Evolutionary conservation across 768 basidiomycete species (phyloP), one percentile per base, ranked within the genome.

Genomic region (Inosperma sp.): DNA sequence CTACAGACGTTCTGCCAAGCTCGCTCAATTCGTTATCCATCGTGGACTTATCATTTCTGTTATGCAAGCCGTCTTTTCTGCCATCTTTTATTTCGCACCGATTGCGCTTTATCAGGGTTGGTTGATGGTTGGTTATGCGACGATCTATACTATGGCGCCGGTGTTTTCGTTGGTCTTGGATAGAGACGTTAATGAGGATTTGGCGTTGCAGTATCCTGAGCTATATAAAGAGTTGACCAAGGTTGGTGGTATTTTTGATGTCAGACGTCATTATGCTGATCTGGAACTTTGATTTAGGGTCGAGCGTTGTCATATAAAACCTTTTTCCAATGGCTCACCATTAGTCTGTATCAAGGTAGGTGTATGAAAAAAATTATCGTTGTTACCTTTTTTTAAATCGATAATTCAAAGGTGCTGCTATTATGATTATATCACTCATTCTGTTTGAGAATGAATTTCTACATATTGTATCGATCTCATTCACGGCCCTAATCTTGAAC

Each of bases 1-100:
- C 7, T 99, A 99, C 69, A 91, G 96, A 43, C 93, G 96, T 56
- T 93, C 91, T 0, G 94, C 96, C 27, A 99, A 98, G 66, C 78
- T 99, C 22, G 93, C 95, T 0, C 96, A 98, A 67, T 99, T 99
- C 60, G 94, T 99, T 57, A 98, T 98, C 57, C 96, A 98, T 63
- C 86, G 94, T 53, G 94, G 94, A 13, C 73, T 99, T 39, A 96
- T 97, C 68, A 96, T 98, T 52, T 93, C 93, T 7, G 81, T 98
- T 60, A 98, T 99, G 80, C 96, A 99, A 69, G 93, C 94, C 13
- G 93, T 95, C 6, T 97, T 94, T 63, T 91, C 88, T 7, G 83
- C 89, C 2, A 93, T 93, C 31, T 92, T 92, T 65, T 91, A 89
- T 65, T 93, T 92, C 69, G 91, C 90, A 13, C 95, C 96, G 2